Evolutionary conservation across 1,284 basidiomycete genomes (phyloP).

Genomic region (Moesziomyces parantarcticus): DNA sequence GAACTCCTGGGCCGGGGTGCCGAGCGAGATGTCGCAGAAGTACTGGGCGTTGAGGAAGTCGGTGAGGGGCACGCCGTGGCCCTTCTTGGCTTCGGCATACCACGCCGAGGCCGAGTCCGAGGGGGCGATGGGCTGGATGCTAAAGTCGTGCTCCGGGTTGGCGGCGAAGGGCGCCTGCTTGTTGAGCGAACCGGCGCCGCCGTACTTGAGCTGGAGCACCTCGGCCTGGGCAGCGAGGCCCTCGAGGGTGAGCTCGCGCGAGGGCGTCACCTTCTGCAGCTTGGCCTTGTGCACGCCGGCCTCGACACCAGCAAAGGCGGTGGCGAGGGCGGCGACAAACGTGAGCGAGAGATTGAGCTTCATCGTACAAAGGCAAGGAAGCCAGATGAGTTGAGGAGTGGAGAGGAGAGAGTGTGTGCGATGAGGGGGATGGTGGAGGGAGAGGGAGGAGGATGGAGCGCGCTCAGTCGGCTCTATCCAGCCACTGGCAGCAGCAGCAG

Average conservation of each 20-base stretch:
- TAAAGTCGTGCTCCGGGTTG: conserved; percentile 73
- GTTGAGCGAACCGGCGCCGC: conserved; percentile 41
- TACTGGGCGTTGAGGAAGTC: conserved; percentile 99
- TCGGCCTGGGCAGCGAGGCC: conserved; percentile 75
- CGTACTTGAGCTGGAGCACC: conserved; percentile 63
- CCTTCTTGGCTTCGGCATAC: conserved; percentile 73
- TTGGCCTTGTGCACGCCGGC: conserved; percentile 63
- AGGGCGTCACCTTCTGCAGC: conserved; percentile 74
- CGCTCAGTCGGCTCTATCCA: conserved; percentile 6
- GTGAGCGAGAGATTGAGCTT: conserved; percentile 71
- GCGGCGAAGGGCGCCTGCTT: conserved; percentile 62
- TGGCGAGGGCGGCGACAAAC: conserved; percentile 73
- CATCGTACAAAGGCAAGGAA: conserved; percentile 55
- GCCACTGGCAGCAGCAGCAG: conserved; percentile 1
- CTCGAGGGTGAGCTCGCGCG: conserved; percentile 78
- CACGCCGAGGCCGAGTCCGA: conserved; percentile 51
- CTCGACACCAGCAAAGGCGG: conserved; percentile 70
- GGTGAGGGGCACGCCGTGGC: conserved; percentile 87
- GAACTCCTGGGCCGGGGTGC: conserved; percentile 78
- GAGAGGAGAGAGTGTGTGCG: background rate
- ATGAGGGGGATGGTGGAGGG: conserved; percentile 70
- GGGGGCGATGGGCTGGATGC: conserved; percentile 67
- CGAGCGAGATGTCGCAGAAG: conserved; percentile 87
- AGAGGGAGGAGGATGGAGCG: conserved; percentile 72
- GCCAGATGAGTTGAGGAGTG: background rate